These are phyloP conservation scores for Arachnomyces sp. DNA, from an alignment of 2,329 filamentous ascomycete genomes.

Conservation along the genomic window DNA sequence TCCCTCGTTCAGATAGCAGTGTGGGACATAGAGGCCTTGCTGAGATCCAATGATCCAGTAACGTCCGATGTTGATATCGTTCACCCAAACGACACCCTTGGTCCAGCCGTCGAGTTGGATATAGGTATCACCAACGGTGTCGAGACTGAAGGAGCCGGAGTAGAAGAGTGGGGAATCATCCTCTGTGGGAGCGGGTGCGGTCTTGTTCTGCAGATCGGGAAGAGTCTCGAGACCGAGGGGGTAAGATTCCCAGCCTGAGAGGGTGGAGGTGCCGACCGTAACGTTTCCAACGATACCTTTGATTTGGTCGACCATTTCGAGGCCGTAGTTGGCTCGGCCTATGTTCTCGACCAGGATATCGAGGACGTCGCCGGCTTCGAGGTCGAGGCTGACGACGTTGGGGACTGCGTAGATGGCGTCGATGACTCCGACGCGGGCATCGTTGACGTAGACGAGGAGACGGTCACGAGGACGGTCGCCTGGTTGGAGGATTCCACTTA, in stretches of 20 bases:
- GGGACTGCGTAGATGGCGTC: conserved; percentile 40
- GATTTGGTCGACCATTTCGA: conserved; percentile 36
- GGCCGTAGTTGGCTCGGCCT: conserved; percentile 43
- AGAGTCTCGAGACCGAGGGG: conserved; percentile 28
- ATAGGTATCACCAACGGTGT: conserved; percentile 28
- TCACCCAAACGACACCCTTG: conserved; percentile 43
- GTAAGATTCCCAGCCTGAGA: conserved; percentile 37
- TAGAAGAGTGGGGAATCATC: conserved; percentile 18
- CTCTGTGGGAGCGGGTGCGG: not conserved
- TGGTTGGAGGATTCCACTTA: conserved; percentile 29
- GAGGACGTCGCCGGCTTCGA: conserved; percentile 35
- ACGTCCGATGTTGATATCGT: conserved; percentile 39
- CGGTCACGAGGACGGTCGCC: conserved; percentile 42
- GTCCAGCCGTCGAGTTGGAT: conserved; percentile 33
- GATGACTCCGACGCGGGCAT: conserved; percentile 35
- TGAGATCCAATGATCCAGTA: conserved; percentile 45
- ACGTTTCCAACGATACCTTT: conserved; percentile 42
- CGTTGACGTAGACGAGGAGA: conserved; percentile 44
- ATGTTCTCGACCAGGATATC: conserved; percentile 45
- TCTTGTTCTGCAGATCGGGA: conserved; percentile 8
- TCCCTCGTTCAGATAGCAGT: conserved; percentile 27
- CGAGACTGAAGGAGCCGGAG: conserved; percentile 23
- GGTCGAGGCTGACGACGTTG: conserved; percentile 28
- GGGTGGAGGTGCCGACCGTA: conserved; percentile 25
- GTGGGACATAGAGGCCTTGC: conserved; percentile 42